Conservation (phyloP, 352 stramenopile genomes). For the Phytophthora pluvialis region DNA sequence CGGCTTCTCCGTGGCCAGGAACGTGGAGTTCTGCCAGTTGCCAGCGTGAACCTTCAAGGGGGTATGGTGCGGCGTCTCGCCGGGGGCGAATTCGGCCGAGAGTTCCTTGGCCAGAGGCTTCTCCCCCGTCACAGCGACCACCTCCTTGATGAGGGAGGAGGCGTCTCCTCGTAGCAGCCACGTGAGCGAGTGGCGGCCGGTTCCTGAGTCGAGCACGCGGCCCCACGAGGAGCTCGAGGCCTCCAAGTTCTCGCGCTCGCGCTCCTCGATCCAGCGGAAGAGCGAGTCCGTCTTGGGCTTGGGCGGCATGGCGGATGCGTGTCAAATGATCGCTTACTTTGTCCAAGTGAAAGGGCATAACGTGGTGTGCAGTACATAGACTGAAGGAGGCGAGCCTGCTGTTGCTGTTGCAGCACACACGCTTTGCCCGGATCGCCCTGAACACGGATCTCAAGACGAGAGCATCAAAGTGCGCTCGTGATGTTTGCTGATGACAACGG, state of each 20-base stretch:
- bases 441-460: too few species aligned
- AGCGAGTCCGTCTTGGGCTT: constrained; percentile 68
- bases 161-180: constrained; percentile 71
- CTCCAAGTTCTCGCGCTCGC: constrained; percentile 39
- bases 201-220: constrained; percentile 90
- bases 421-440: too few species aligned
- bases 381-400: neutral
- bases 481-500: too few species aligned
- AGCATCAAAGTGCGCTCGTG: too few species aligned
- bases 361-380: neutral
- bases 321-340: neutral
- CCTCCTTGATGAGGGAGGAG: constrained; percentile 36
- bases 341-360: neutral
- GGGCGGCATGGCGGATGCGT: constrained; percentile 12
- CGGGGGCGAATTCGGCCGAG: constrained; percentile 40
- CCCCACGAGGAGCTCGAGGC: constrained; percentile 46
- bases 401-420: too few species aligned
- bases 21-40: constrained; percentile 75
- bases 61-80: constrained; percentile 37
- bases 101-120: constrained; percentile 53
- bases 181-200: constrained; percentile 87
- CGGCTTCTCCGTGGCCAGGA: constrained; percentile 59
- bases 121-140: constrained; percentile 84
- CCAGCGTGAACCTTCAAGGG: constrained; percentile 58
- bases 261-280: constrained; percentile 78